These are phyloP conservation scores for Apiotrichum gamsii DNA, from an alignment of 1,284 basidiomycete genomes.

Conservation along the genomic window DNA sequence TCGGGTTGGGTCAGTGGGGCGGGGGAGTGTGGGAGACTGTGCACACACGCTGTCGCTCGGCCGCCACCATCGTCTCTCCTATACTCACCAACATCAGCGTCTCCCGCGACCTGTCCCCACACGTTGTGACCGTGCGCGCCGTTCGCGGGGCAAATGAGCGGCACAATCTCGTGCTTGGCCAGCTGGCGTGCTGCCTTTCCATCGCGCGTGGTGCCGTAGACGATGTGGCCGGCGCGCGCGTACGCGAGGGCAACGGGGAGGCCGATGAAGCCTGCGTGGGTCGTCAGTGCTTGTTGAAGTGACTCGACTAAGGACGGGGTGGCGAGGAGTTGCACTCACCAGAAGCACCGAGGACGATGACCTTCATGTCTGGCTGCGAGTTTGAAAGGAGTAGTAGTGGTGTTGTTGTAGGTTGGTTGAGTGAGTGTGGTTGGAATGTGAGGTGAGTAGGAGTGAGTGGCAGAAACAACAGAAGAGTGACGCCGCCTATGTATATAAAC, in stretches of 20 bases:
- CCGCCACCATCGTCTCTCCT: neutral
- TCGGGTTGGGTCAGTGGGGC: too few relatives aligned
- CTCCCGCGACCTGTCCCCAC: constrained; percentile 50
- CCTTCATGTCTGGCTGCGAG: constrained; percentile 35
- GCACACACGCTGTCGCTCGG: neutral
- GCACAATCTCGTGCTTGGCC: constrained; percentile 53
- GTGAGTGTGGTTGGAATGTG: neutral
- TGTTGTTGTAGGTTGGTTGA: neutral
- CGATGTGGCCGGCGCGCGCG: constrained; percentile 53
- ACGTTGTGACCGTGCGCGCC: constrained; percentile 33
- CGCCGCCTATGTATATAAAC: too few relatives aligned
- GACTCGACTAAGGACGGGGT: too few relatives aligned
- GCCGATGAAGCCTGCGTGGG: constrained; percentile 52
- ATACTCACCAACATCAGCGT: constrained; percentile 52
- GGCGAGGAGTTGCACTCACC: constrained; percentile 22
- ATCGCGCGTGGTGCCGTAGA: constrained; percentile 53
- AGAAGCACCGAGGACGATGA: constrained; percentile 46
- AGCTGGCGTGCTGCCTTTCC: constrained; percentile 46
- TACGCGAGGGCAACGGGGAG: constrained; percentile 52
- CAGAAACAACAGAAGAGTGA: too few relatives aligned
- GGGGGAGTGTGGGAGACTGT: neutral
- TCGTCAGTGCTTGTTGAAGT: neutral
- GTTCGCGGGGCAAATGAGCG: constrained; percentile 49
- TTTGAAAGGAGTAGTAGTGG: neutral
- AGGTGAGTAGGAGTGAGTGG: neutral